Evolutionary conservation across 202 grass and related monocot genomes (phyloP).

Genomic region (Saccharum hybrid): DNA sequence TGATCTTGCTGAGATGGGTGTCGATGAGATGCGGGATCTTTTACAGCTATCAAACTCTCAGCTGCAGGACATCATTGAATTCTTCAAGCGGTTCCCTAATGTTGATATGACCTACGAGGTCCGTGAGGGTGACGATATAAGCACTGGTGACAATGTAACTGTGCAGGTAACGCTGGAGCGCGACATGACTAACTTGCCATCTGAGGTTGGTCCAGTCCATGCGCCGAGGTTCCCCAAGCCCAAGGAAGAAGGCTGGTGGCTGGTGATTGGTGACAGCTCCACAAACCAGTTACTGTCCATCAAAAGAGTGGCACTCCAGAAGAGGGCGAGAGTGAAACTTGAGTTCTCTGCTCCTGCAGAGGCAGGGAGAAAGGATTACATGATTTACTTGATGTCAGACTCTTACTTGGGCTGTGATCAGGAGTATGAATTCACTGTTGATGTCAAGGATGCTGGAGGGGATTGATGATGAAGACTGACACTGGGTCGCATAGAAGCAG

Average conservation of each 20-base stretch:
- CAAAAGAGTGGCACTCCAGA: slow-evolving; percentile 75
- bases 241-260: slow-evolving; percentile 98
- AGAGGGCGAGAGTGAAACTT: slow-evolving; percentile 74
- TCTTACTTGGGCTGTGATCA: slow-evolving; percentile 92
- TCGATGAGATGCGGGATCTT: slow-evolving; percentile 64
- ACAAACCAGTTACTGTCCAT: slow-evolving; percentile 83
- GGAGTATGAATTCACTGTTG: slow-evolving; percentile 71
- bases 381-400: slow-evolving; percentile 90
- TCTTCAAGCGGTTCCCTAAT: slow-evolving; percentile 87
- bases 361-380: slow-evolving; percentile 65
- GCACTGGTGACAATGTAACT: slow-evolving; percentile 61
- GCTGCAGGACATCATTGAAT: slow-evolving; percentile 68
- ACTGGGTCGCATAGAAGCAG: background rate
- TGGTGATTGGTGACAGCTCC: slow-evolving; percentile 71
- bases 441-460: slow-evolving; percentile 66
- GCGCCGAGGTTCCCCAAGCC: slow-evolving; percentile 74
- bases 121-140: slow-evolving; percentile 63
- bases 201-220: slow-evolving; percentile 78
- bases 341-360: slow-evolving; percentile 66
- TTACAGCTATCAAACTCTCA: slow-evolving; percentile 71
- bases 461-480: slow-evolving; percentile 28
- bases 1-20: slow-evolving; percentile 84
- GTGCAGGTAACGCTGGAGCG: slow-evolving; percentile 83
- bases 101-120: slow-evolving; percentile 90
- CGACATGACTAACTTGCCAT: slow-evolving; percentile 55